phyloP scores from a whole-genome alignment of 495 filamentous ascomycete genomes.

The Penicillium turbatum region DNA sequence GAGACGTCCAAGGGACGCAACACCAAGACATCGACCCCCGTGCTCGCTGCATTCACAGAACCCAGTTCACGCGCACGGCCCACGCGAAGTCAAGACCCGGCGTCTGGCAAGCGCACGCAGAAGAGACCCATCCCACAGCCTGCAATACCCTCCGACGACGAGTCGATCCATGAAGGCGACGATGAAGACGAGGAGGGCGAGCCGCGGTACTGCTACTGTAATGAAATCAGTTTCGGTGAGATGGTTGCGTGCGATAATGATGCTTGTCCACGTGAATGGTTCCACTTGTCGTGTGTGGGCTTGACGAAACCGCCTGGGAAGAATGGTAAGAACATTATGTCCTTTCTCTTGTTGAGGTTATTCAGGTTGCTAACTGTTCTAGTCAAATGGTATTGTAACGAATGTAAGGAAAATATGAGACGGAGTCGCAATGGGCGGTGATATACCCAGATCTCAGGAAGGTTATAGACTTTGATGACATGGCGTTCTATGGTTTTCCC shows the following conservation, averaged over 20 bases:
- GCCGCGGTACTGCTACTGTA: slow-evolving; percentile 88
- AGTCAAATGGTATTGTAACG: slow-evolving; percentile 91
- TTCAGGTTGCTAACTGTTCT: slow-evolving; percentile 19
- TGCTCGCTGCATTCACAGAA: slow-evolving; percentile 40
- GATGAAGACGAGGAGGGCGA: slow-evolving; percentile 76
- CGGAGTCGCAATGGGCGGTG: slow-evolving; percentile 44
- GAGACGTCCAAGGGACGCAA: slow-evolving; percentile 34
- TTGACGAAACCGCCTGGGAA: slow-evolving; percentile 77
- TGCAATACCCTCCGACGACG: slow-evolving; percentile 42
- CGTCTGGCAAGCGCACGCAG: slow-evolving; percentile 56
- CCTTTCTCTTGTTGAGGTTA: slow-evolving; percentile 3
- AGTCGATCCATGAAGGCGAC: slow-evolving; percentile 55
- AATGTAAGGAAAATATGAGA: slow-evolving; percentile 72
- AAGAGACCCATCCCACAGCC: slow-evolving; percentile 53
- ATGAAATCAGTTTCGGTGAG: slow-evolving; percentile 88
- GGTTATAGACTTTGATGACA: slow-evolving; percentile 2
- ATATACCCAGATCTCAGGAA: not conserved
- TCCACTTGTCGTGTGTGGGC: slow-evolving; percentile 90
- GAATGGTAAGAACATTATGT: slow-evolving; percentile 63
- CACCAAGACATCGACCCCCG: slow-evolving; percentile 59
- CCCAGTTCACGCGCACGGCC: slow-evolving; percentile 35
- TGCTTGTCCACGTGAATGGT: slow-evolving; percentile 86
- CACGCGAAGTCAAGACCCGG: slow-evolving; percentile 39
- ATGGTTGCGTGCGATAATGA: slow-evolving; percentile 98
- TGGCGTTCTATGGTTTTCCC: slow-evolving; percentile 3